phyloP scores from a whole-genome alignment of 805 yeast species.

The Cyberlindnera maclurae region DNA sequence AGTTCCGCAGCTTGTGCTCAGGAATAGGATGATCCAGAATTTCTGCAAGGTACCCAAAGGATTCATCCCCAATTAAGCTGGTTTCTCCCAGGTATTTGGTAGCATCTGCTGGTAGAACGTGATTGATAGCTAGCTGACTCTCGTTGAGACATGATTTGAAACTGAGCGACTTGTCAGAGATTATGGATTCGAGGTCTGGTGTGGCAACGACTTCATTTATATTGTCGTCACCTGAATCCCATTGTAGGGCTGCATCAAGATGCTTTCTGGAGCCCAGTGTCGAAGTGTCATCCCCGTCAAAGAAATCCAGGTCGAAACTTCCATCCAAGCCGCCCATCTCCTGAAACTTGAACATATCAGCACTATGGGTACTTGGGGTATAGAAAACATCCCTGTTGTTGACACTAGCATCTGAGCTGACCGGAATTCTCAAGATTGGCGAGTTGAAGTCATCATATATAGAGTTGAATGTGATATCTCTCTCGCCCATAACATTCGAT shows the following conservation, averaged over 20 bases:
- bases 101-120: neutral
- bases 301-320: neutral
- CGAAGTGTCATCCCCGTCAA: neutral
- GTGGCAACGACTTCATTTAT: neutral
- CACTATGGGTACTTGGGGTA: conserved; percentile 19
- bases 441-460: conserved; percentile 18
- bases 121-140: conserved; percentile 3
- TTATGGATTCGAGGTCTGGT: no score
- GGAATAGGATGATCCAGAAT: conserved; percentile 23
- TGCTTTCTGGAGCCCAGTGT: no score
- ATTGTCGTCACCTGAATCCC: no score
- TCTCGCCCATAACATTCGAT: no score
- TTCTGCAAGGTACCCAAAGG: conserved; percentile 38
- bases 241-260: no score
- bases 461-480: conserved; percentile 9
- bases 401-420: conserved; percentile 11
- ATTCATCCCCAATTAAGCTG: conserved; percentile 27
- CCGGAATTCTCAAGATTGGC: conserved; percentile 17
- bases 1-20: conserved; percentile 5
- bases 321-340: neutral
- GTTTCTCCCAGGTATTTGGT: conserved; percentile 1
- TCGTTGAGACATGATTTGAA: conserved; percentile 19
- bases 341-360: conserved; percentile 1
- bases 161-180: conserved; percentile 3
- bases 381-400: conserved; percentile 17